Percentiles rank a stretch among this genome's conserved stretches.
phyloP scores from a whole-genome alignment of 2,329 filamentous ascomycete species.

The Trichoderma sp. region DNA sequence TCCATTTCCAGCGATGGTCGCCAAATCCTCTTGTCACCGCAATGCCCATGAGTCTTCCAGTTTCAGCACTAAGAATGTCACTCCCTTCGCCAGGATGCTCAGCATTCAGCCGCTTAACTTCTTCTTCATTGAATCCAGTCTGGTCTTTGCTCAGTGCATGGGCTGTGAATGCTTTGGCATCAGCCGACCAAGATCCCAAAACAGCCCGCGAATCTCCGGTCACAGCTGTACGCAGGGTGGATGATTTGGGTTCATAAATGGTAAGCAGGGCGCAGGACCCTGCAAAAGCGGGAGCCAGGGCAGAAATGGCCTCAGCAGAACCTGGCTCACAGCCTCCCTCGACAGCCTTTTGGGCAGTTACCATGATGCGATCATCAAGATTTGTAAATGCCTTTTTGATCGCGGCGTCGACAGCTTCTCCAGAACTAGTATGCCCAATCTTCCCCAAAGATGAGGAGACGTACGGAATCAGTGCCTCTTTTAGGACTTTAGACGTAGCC shows the following conservation, averaged over 20 bases:
- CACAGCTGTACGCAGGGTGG: slow-evolving; percentile 60
- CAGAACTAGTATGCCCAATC: slow-evolving; percentile 34
- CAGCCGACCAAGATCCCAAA: slow-evolving; percentile 48
- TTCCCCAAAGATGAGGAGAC: slow-evolving; percentile 37
- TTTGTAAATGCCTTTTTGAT: slow-evolving; percentile 57
- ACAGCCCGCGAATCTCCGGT: slow-evolving; percentile 67
- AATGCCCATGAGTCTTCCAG: slow-evolving; percentile 60
- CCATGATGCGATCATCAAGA: slow-evolving; percentile 56
- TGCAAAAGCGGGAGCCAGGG: slow-evolving; percentile 38
- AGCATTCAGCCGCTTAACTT: slow-evolving; percentile 51
- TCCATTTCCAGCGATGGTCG: slow-evolving; percentile 67
- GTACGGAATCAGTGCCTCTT: slow-evolving; percentile 40
- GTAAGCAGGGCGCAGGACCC: slow-evolving; percentile 65
- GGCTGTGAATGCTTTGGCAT: slow-evolving; percentile 46
- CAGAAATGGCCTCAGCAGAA: slow-evolving; percentile 29
- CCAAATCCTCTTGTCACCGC: slow-evolving; percentile 65
- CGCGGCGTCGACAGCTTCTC: slow-evolving; percentile 48
- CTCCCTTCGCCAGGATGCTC: slow-evolving; percentile 62
- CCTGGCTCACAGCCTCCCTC: slow-evolving; percentile 29
- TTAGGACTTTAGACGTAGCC: slow-evolving; percentile 41
- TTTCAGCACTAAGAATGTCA: slow-evolving; percentile 45
- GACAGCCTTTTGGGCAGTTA: slow-evolving; percentile 33
- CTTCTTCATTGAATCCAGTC: slow-evolving; percentile 59
- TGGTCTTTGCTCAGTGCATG: slow-evolving; percentile 62
- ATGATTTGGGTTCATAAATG: slow-evolving; percentile 54